These are phyloP conservation scores for Pseudevernia furfuracea DNA, from an alignment of 495 filamentous ascomycete genomes.

Conservation along the genomic window DNA sequence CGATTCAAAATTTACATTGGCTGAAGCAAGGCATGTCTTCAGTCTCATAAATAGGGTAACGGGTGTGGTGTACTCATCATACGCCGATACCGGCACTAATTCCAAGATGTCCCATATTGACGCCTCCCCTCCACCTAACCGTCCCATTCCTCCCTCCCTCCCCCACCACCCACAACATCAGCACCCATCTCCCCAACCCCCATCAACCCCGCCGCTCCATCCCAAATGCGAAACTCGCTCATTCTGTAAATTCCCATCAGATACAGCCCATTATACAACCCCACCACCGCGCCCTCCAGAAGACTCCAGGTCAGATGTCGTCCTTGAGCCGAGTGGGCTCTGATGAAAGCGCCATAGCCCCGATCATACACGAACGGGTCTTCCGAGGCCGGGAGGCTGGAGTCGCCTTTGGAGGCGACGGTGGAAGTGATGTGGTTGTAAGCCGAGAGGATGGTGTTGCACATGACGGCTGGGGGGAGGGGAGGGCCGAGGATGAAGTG, in stretches of 20 bases:
- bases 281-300: slow-evolving; percentile 5
- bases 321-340: background rate
- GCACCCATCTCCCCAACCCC: background rate
- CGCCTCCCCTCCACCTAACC: background rate
- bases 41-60: too few relatives aligned
- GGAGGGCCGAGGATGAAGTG: background rate
- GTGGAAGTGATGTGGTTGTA: background rate
- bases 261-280: slow-evolving; percentile 3
- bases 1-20: too few relatives aligned
- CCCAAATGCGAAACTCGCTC: background rate
- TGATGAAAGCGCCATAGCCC: slow-evolving; percentile 6
- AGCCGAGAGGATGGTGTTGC: background rate
- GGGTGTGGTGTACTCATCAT: too few relatives aligned
- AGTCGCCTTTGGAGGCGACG: background rate
- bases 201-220: background rate
- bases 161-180: background rate
- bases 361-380: background rate
- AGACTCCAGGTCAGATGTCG: background rate
- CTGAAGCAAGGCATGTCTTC: too few relatives aligned
- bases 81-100: too few relatives aligned
- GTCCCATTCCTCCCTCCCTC: background rate
- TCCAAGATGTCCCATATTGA: too few relatives aligned
- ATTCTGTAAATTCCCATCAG: background rate
- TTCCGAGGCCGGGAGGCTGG: background rate
- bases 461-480: slow-evolving; percentile 1